Evolutionary conservation across 805 yeast genomes (phyloP), one percentile per base, ranked within the genome.

Genomic region (Metschnikowia similis): DNA sequence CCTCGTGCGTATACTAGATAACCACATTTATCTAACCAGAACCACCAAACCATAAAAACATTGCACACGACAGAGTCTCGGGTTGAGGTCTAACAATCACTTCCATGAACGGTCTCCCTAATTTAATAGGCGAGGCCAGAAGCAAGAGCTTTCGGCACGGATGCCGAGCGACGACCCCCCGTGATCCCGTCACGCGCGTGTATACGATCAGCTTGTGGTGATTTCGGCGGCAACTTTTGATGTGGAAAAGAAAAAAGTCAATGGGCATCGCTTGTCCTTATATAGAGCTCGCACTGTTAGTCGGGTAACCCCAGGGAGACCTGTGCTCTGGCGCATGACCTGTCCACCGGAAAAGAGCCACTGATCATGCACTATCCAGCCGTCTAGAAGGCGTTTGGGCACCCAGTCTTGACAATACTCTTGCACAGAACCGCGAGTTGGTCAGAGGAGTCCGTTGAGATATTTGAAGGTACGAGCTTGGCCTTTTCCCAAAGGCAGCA

Each of bases 21-120:
- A 67, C 65, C 76, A 70, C 70, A 39, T 57, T 66, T 59, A 53
- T 69, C 75, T 71, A 67, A 64, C 76, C 75, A 64, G 56, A 62
- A 53, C 45, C 54, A 58, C 56, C 53, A 60, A 57, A 56, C 53
- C 48, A 43, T 52, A 47, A 39, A 48, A 47, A 40, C 57, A 47
- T 41, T 45, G 55, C 44, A 48, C 52, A 29, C 40, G 38, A 38
- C 52, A 41, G 37, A 45, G 41, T 28, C 45, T 48, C 58, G 9
- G 45, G 38, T 21, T 16, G 41, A 21, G n/a, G 44, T 47, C 57
- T 54, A 32, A 55, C 58, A 49, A 51, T 48, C 49, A 27, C 35
- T 48, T 50, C 56, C 56, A 41, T 51, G 52, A 54, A 49, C 56
- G 56, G 53, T 56, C 67, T 65, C 62, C 75, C 74, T 69, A 70